These are phyloP conservation scores for Pseudoneurospora amorphoporcata DNA, from an alignment of 495 filamentous ascomycete species.

Conservation along the genomic window DNA sequence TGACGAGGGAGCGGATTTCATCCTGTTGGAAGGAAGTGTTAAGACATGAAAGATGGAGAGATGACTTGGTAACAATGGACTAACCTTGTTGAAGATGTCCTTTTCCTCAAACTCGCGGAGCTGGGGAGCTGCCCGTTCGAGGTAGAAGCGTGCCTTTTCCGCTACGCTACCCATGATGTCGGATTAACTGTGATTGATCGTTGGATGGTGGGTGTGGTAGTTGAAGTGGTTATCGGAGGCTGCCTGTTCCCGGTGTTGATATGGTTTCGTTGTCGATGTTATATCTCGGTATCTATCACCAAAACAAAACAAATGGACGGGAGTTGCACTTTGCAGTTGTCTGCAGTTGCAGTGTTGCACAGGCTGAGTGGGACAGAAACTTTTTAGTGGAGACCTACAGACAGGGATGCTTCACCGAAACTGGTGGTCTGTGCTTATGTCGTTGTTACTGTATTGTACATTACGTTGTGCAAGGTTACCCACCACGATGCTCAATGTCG, in stretches of 20 bases:
- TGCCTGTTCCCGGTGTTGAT: background rate
- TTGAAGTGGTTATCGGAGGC: background rate
- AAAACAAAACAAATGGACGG: background rate
- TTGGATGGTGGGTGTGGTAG: background rate
- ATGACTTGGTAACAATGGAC: background rate
- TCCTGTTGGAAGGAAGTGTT: constrained; percentile 38
- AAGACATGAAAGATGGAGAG: background rate
- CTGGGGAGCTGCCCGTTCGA: constrained; percentile 85
- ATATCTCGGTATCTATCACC: background rate
- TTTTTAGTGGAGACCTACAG: constrained; percentile 20
- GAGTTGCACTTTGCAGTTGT: background rate
- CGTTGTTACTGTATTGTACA: no score
- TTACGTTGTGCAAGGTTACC: background rate
- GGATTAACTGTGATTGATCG: background rate
- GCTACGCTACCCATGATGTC: constrained; percentile 64
- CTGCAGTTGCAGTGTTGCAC: background rate
- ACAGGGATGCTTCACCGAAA: background rate
- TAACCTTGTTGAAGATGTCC: constrained; percentile 72
- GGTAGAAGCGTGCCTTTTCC: constrained; percentile 89
- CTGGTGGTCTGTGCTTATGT: background rate
- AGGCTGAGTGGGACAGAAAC: constrained; percentile 15
- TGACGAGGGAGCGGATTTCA: constrained; percentile 77
- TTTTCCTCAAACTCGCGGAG: constrained; percentile 82
- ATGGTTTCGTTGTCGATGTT: background rate
- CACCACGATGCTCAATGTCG: background rate